phyloP scores from a whole-genome alignment of 2,329 filamentous ascomycete genomes.

The Grosmannia penicillata region DNA sequence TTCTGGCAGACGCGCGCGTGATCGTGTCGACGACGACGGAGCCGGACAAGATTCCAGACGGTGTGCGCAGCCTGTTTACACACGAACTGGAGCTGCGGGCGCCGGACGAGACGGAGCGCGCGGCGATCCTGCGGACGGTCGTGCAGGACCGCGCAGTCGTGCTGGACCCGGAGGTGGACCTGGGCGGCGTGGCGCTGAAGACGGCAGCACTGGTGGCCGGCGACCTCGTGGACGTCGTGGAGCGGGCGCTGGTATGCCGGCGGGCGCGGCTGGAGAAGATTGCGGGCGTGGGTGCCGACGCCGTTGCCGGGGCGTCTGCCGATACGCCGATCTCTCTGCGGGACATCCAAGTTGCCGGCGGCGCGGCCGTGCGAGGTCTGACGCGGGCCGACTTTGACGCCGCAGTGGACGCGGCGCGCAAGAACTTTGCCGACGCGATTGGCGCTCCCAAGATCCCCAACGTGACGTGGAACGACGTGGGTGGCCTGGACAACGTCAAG shows the following conservation, averaged over 20 bases:
- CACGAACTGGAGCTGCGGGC: conserved; percentile 91
- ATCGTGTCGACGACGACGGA: conserved; percentile 90
- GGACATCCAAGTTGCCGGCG: conserved; percentile 81
- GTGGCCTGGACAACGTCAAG: conserved; percentile 85
- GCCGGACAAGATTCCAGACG: conserved; percentile 84
- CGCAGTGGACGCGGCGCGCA: conserved; percentile 89
- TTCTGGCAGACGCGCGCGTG: conserved; percentile 65
- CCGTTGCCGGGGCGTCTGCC: too few relatives aligned
- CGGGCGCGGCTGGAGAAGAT: conserved; percentile 61
- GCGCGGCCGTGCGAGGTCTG: conserved; percentile 61
- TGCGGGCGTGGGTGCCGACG: conserved; percentile 17
- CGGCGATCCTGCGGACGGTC: conserved; percentile 69
- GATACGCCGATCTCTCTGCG: conserved; percentile 35
- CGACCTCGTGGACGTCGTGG: conserved; percentile 86
- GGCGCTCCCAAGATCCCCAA: conserved; percentile 97
- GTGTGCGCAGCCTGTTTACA: conserved; percentile 79
- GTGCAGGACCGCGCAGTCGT: conserved; percentile 61
- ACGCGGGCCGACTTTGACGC: conserved; percentile 74
- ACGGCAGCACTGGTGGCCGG: conserved; percentile 91
- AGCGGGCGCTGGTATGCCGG: conserved; percentile 69
- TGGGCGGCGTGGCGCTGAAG: conserved; percentile 77
- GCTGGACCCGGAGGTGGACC: conserved; percentile 71
- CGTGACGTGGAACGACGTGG: conserved; percentile 91
- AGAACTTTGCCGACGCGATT: conserved; percentile 96
- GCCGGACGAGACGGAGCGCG: conserved; percentile 82